Evolutionary conservation across 2,329 filamentous ascomycete species (phyloP).

Genomic region (Penicillium sp.): DNA sequence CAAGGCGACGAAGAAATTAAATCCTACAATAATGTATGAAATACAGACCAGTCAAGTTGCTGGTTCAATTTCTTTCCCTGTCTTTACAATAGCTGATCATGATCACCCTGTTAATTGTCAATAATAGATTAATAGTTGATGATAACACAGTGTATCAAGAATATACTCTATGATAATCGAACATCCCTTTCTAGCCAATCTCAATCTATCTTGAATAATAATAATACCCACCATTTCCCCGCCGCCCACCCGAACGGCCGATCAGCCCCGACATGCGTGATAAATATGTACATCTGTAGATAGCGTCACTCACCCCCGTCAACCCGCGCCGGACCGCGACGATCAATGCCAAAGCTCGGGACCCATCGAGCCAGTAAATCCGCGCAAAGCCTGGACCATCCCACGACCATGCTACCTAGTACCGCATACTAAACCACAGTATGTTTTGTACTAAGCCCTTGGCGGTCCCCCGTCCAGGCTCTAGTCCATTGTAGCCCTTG

Average conservation of each 20-base stretch:
- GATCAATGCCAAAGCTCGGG: constrained; percentile 13
- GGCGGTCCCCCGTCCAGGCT: not conserved
- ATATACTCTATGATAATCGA: too few species aligned
- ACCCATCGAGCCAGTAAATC: constrained; percentile 9
- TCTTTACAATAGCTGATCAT: not conserved
- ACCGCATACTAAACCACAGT: not conserved
- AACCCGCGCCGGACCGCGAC: constrained; percentile 13
- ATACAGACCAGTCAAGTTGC: not conserved
- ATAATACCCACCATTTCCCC: not conserved
- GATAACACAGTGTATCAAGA: not conserved
- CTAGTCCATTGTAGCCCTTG: constrained; percentile 12
- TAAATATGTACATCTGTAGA: not conserved
- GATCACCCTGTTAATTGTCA: not conserved
- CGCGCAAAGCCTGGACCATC: not conserved
- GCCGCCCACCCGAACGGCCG: not conserved
- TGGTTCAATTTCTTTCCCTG: not conserved
- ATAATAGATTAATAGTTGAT: constrained; percentile 3
- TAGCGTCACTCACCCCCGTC: constrained; percentile 1
- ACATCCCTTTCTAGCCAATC: too few species aligned
- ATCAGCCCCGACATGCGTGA: constrained; percentile 1
- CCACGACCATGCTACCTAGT: not conserved
- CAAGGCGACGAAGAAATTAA: not conserved
- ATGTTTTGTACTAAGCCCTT: not conserved
- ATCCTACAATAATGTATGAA: not conserved
- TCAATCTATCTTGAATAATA: not conserved